Evolutionary conservation across 768 basidiomycete genomes (phyloP), one percentile per base, ranked within the genome.

Genomic region (Rubroboletus satanas): DNA sequence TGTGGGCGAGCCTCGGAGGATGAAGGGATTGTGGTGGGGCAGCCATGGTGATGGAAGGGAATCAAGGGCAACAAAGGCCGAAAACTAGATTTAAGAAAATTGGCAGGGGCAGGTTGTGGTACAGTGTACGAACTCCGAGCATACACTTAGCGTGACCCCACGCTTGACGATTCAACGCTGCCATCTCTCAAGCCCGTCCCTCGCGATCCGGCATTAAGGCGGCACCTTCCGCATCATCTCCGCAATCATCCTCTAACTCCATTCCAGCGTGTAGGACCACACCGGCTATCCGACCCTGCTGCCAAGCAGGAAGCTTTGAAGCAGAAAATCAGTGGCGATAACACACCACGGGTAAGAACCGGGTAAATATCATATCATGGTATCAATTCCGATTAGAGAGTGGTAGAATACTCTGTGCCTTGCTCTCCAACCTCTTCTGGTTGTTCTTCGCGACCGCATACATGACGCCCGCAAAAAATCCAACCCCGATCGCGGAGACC

Each of bases 371-470:
- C 38, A 52, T 21, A 46, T 41, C 38, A 42, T n/a, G 21, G 61
- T 62, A 68, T 69, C 67, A 69, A 55, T 76, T 82, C 70, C 85
- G 77, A 65, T 73, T 79, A 53, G 79, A 68, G 58, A 90, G 68
- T 18, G 91, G 90, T 59, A 92, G 79, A 56, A 89, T 78, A 49
- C 82, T 77, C 61, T 78, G 79, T 26, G 72, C 73, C 57, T 80
- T 79, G 62, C 74, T 76, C 62, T 92, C 91, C 48, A 78, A 70
- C 69, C 86, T 90, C 65, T 88, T 89, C 75, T 95, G 93, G 66
- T 92, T 91, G 69, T 87, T 93, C 78, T 97, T 98, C 51, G 95
- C 96, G 15, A 96, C 78, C 12, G 95, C 92, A 70, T 98, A 98
- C 55, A 97, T 76, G 47, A 97, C 64, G 17, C 95, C 95, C 36